Conservation (phyloP, 164 flowering plant species). For the Stephania japonica region DNA sequence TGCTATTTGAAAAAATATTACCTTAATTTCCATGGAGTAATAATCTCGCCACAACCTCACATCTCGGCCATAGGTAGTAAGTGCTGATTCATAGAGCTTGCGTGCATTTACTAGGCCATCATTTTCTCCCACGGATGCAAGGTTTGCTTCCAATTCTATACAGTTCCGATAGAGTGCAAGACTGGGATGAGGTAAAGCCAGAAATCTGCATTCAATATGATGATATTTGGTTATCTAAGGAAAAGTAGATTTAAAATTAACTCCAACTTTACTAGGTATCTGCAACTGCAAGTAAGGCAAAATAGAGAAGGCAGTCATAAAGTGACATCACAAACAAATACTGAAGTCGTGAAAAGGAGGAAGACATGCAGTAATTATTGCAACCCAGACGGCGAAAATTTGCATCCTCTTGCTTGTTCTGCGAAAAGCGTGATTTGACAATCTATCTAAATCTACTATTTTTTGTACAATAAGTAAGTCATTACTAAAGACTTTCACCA, state of each 20-base stretch:
- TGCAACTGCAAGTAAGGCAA: not conserved
- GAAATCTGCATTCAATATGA: slow-evolving; percentile 41
- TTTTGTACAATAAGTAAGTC: not conserved
- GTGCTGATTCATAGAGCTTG: slow-evolving; percentile 69
- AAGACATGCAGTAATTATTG: no score
- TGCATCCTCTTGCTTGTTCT: no score
- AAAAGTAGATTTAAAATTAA: no score
- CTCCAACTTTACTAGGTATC: not conserved
- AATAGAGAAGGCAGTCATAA: not conserved
- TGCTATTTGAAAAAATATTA: slow-evolving; percentile 10
- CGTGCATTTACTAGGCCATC: slow-evolving; percentile 58
- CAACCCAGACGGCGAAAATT: no score
- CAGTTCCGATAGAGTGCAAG: slow-evolving; percentile 50
- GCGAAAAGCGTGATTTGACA: not conserved
- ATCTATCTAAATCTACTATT: not conserved
- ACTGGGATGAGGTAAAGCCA: slow-evolving; percentile 73
- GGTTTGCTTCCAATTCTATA: slow-evolving; percentile 74
- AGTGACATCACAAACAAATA: no score
- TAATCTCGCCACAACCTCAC: slow-evolving; percentile 66
- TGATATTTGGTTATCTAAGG: no score
- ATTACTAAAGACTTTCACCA: not conserved
- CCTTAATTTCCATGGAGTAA: slow-evolving; percentile 71
- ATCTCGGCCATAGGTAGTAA: slow-evolving; percentile 55
- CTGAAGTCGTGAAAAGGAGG: no score
- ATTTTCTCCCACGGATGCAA: slow-evolving; percentile 53